These are phyloP conservation scores for Phialemonium atrogriseum DNA, from an alignment of 2,329 filamentous ascomycete genomes.

Conservation along the genomic window DNA sequence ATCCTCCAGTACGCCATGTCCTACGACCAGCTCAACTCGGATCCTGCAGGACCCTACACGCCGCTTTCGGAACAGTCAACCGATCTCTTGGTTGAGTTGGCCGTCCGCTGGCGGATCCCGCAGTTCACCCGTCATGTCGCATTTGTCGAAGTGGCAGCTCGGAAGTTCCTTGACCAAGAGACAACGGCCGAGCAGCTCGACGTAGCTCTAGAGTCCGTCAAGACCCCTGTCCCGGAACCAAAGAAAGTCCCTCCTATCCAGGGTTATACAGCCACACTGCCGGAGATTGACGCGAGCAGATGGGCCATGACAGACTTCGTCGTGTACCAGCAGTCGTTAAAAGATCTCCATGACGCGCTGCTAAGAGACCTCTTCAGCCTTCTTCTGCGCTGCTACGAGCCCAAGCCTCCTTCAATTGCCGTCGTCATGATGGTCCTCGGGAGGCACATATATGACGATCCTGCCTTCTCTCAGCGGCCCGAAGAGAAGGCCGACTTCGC, in stretches of 20 bases:
- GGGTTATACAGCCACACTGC: conserved; percentile 39
- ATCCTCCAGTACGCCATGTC: conserved; percentile 71
- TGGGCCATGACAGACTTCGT: conserved; percentile 65
- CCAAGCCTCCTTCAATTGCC: conserved; percentile 75
- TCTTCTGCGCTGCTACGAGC: conserved; percentile 82
- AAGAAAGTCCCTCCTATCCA: conserved; percentile 55
- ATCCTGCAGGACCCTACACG: conserved; percentile 37
- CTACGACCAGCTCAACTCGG: conserved; percentile 51
- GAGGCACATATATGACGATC: conserved; percentile 72
- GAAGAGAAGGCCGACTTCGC: conserved; percentile 67
- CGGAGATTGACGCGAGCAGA: conserved; percentile 46
- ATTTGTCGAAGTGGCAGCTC: conserved; percentile 74
- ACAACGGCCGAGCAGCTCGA: conserved; percentile 76
- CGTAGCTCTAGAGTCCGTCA: conserved; percentile 72
- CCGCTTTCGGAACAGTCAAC: conserved; percentile 69
- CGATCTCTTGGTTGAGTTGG: conserved; percentile 78
- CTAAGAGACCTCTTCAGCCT: conserved; percentile 80
- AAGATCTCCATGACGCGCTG: conserved; percentile 69
- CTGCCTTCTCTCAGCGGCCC: conserved; percentile 61
- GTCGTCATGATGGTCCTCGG: conserved; percentile 74
- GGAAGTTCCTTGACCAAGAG: conserved; percentile 79
- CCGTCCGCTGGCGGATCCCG: conserved; percentile 81
- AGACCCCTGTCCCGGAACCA: conserved; percentile 58
- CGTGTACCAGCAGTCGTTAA: conserved; percentile 67
- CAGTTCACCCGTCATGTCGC: conserved; percentile 71